Conservation (phyloP, 257 asterid genomes). For the Solanum phureja region DNA sequence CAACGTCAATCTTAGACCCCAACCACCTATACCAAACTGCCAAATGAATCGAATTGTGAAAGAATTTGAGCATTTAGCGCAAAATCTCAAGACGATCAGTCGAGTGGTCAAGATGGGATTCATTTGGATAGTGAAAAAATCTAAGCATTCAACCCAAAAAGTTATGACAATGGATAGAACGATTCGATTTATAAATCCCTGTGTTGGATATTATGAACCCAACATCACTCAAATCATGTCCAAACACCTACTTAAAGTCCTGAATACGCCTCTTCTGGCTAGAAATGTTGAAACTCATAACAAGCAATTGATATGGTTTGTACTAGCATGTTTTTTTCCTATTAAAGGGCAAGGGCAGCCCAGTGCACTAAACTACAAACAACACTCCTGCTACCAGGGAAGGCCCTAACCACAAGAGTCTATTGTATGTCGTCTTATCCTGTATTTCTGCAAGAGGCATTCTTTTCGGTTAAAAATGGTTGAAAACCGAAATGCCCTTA, state of each 20-base stretch:
- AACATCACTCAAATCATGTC: not conserved
- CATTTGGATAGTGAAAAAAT: not conserved
- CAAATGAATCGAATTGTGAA: not conserved
- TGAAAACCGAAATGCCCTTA: not conserved
- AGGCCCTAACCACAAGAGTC: not conserved
- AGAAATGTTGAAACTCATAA: not conserved
- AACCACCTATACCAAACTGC: not conserved
- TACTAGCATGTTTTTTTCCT: not conserved
- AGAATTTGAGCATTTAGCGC: not conserved
- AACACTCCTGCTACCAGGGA: not conserved
- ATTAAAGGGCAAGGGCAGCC: not conserved
- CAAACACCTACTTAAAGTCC: not conserved
- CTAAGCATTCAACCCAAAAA: not conserved
- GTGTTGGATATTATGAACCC: too few species aligned
- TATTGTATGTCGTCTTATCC: not conserved
- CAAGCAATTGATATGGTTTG: not conserved
- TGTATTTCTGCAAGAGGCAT: not conserved
- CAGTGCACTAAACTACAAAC: not conserved
- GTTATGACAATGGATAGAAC: not conserved
- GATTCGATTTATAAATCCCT: not conserved
- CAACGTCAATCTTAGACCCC: not conserved
- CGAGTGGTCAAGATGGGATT: not conserved
- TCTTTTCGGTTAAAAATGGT: not conserved
- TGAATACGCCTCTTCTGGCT: not conserved
- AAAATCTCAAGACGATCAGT: not conserved